Conservation (phyloP, 192 early-diverging fungal genomes). For the Coemansia sp. region DNA sequence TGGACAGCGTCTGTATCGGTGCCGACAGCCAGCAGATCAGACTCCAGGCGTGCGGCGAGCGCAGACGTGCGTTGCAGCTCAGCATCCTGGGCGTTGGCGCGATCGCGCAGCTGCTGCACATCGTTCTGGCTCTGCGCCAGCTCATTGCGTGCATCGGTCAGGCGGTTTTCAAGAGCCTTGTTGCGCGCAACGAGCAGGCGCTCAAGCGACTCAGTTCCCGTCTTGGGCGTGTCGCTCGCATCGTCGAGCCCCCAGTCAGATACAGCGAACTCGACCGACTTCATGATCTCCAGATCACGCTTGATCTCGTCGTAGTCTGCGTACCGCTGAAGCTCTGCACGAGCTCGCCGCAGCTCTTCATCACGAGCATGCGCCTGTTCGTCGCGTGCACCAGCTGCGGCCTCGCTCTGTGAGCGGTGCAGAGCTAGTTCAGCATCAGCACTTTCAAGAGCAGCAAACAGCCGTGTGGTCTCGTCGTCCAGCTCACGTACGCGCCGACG, state of each 20-base stretch:
- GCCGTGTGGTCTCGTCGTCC: conserved; percentile 33
- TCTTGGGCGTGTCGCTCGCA: conserved; percentile 29
- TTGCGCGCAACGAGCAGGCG: conserved; percentile 78
- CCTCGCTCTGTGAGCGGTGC: conserved; percentile 12
- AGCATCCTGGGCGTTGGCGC: conserved; percentile 54
- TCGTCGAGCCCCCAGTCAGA: conserved; percentile 53
- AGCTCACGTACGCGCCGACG: conserved; percentile 34
- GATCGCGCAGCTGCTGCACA: not conserved
- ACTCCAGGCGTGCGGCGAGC: conserved; percentile 46
- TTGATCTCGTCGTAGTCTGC: conserved; percentile 87
- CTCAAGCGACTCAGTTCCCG: conserved; percentile 66
- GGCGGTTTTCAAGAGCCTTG: conserved; percentile 73
- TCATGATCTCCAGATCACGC: conserved; percentile 77
- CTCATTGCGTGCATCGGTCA: conserved; percentile 52
- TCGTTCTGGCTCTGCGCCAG: conserved; percentile 49
- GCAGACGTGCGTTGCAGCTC: conserved; percentile 59
- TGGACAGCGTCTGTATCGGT: not conserved
- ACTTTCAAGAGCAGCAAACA: conserved; percentile 34
- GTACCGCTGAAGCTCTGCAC: conserved; percentile 57
- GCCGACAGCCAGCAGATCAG: conserved; percentile 27
- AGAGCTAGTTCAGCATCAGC: conserved; percentile 38
- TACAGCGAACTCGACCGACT: conserved; percentile 66
- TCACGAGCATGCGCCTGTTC: conserved; percentile 43
- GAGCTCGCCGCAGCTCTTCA: conserved; percentile 60
- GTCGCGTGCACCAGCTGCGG: conserved; percentile 20